phyloP scores from a whole-genome alignment of 306 rosid species.

The Erythrophleum fordii region DNA sequence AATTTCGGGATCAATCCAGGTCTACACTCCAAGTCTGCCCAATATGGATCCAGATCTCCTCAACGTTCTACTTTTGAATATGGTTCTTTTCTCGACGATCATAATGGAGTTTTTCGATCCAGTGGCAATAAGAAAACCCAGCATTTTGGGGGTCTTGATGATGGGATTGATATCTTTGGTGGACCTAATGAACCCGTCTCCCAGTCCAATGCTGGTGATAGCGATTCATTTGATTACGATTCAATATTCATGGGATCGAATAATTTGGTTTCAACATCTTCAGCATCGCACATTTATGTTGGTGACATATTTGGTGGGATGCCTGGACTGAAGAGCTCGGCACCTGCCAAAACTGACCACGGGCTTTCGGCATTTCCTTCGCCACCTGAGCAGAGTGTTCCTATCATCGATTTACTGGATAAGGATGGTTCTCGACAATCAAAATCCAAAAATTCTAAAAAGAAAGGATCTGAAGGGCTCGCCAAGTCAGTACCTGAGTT shows the following conservation, averaged over 20 bases:
- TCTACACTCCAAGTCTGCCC: slow-evolving; percentile 44
- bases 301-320: slow-evolving; percentile 78
- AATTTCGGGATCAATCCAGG: slow-evolving; percentile 46
- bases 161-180: slow-evolving; percentile 54
- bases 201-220: slow-evolving; percentile 36
- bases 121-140: slow-evolving; percentile 33
- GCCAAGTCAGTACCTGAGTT: slow-evolving; percentile 37
- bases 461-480: slow-evolving; percentile 13
- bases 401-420: slow-evolving; percentile 57
- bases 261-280: slow-evolving; percentile 40
- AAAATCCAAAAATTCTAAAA: slow-evolving; percentile 34
- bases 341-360: slow-evolving; percentile 40
- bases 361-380: slow-evolving; percentile 48
- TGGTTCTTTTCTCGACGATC: slow-evolving; percentile 41
- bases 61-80: slow-evolving; percentile 42
- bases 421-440: slow-evolving; percentile 52
- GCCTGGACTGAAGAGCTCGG: slow-evolving; percentile 49
- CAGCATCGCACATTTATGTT: slow-evolving; percentile 39
- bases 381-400: slow-evolving; percentile 45
- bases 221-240: slow-evolving; percentile 56
- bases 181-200: slow-evolving; percentile 39
- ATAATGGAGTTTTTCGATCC: slow-evolving; percentile 17
- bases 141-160: slow-evolving; percentile 45
- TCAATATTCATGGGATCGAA: slow-evolving; percentile 58
- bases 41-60: slow-evolving; percentile 49